Percentiles rank a stretch among this genome's conserved stretches.
Evolutionary conservation across 768 basidiomycete genomes (phyloP).

Genomic region (Strobilomyces dryophilus): DNA sequence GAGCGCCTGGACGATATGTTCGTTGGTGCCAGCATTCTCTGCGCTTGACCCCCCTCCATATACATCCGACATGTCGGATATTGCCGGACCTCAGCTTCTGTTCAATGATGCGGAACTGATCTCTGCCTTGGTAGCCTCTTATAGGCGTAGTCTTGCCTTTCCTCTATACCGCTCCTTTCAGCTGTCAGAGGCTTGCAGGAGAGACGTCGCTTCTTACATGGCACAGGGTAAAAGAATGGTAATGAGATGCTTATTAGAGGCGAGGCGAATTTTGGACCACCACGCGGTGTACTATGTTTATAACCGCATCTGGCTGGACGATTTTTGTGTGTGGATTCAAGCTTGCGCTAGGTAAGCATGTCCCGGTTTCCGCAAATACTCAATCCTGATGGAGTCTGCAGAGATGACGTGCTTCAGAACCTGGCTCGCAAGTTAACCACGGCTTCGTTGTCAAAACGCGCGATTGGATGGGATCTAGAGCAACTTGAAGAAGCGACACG

Average conservation of each 20-base stretch:
- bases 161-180: constrained; percentile 78
- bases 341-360: constrained; percentile 58
- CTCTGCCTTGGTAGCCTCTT: constrained; percentile 54
- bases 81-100: not conserved
- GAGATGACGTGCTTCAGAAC: constrained; percentile 50
- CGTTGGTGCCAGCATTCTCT: constrained; percentile 73
- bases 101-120: constrained; percentile 47
- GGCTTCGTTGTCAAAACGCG: constrained; percentile 45
- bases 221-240: constrained; percentile 57
- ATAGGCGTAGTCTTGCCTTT: constrained; percentile 71
- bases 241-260: constrained; percentile 62
- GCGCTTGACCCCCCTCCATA: constrained; percentile 73
- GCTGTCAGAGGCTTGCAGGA: constrained; percentile 63
- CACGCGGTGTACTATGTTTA: constrained; percentile 89
- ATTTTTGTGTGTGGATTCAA: constrained; percentile 81
- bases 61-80: constrained; percentile 14
- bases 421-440: constrained; percentile 42
- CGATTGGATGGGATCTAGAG: constrained; percentile 69
- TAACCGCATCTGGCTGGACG: constrained; percentile 82
- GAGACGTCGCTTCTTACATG: constrained; percentile 59
- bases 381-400: constrained; percentile 26
- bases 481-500: constrained; percentile 56
- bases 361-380: not conserved
- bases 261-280: constrained; percentile 71
- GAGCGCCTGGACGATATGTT: constrained; percentile 82